Evolutionary conservation across 306 rosid genomes (phyloP), one percentile per base, ranked within the genome.

Genomic region (Citrullus amarus): DNA sequence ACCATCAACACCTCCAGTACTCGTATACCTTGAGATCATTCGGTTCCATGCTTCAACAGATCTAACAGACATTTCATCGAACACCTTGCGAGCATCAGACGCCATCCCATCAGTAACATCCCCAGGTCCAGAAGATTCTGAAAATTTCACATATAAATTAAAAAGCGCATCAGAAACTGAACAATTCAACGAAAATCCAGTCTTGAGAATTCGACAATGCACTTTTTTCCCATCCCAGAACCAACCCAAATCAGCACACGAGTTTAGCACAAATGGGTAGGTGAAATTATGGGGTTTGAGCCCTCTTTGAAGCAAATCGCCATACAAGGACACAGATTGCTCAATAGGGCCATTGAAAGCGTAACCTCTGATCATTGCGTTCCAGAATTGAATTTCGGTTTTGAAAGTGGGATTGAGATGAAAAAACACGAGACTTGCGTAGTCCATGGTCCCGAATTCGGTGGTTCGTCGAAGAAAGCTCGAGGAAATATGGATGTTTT

Each of bases 251-350:
- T 79, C 81, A 50, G 86, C 13, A 51, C 86, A 79, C 9, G 83
- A 79, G 67, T 66, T 79, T 9, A 83, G 43, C 51, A 83, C 86
- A 66, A 34, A 83, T 5, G 80, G 83, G 78, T 67, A 83, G 14
- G 86, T 83, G 60, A 79, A 79, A 53, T 79, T 83, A 83, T 83
- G 86, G 50, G 86, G 80, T 79, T 75, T 83, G 65, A 79, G 79
- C 18, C 82, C 80, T 75, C 78, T 58, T 0, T 66, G 86, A 76
- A 75, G 81, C 83, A 83, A 25, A 28, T 75, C 81, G 44, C 58
- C 78, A 32, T 67, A 83, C 78, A 80, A 38, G 12, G 66, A 77
- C 20, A 80, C 41, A 12, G 73, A 83, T 58, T 76, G 34, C 68
- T 76, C 65, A 32, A 46, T 60, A 6, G 43, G 41, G 16, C 83